Evolutionary conservation across 148 eudicot species (phyloP), one percentile per base, ranked within the genome.

Genomic region (Rhododendron kiyosumense): DNA sequence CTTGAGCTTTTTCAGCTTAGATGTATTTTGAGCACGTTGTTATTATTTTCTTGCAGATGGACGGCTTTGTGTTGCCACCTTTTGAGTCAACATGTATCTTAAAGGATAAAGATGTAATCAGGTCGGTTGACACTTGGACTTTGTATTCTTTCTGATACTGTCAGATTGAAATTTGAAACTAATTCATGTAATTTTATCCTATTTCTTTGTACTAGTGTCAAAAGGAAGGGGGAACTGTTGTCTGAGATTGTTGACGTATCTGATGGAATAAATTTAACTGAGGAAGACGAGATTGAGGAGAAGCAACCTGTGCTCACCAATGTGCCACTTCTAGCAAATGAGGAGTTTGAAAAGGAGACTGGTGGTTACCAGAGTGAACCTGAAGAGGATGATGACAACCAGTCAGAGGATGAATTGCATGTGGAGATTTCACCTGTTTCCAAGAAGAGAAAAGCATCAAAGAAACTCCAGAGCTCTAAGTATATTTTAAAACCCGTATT

Each of bases 11-110:
- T 36, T 20, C 34, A 63, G 22, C 9, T 52, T 38, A 9, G 46
- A 51, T 75, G 36, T 52, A 76, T 10, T 65, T 75, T 88, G 54
- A 88, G 32, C 69, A 30, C 81, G 18, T 71, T 48, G 38, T 22
- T 84, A 48, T 63, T 79, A 5, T 77, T 88, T 74, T 85, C 54
- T 87, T 88, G 93, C 94, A 97, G 98, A 92, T 93, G 94, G 95
- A 94, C 83, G 98, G 92, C 87, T 97, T 91, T 91, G 94, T 92
- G 84, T 89, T 97, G 89, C 99, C 99, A 76, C 92, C 92, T 9
- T 95, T 92, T 88, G 95, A 93, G 90, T 92, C 96, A 7, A 93
- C 93, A 79, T 20, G 84, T 82, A 91, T 97, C 84, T 88, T 97
- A 85, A 93, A 93, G 88, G 98, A 95, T 84, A 91, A 92, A 75